Conservation (phyloP, 2,329 filamentous ascomycete species). For the Xylariaceae sp. region DNA sequence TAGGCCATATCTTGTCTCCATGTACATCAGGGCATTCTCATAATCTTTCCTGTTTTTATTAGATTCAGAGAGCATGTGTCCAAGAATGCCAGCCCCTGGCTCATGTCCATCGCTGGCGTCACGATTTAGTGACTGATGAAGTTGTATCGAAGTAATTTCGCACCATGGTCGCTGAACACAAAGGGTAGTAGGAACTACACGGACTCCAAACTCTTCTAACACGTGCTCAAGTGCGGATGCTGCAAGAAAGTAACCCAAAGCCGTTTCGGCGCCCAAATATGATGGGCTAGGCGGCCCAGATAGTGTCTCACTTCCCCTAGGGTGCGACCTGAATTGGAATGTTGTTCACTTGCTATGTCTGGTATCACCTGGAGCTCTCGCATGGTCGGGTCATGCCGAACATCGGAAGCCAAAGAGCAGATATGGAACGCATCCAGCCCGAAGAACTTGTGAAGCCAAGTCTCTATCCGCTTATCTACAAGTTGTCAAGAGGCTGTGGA, state of each 20-base stretch:
- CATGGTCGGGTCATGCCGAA: slow-evolving; percentile 2
- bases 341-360: neutral
- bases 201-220: slow-evolving; percentile 29
- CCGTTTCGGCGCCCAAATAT: slow-evolving; percentile 35
- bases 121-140: slow-evolving; percentile 4
- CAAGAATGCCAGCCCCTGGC: neutral
- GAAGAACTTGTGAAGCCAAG: no score
- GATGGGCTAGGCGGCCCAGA: slow-evolving; percentile 43
- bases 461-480: no score
- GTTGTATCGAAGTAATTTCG: neutral
- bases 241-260: slow-evolving; percentile 35
- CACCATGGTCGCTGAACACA: neutral
- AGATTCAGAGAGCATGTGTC: slow-evolving; percentile 16
- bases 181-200: neutral
- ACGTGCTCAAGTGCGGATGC: slow-evolving; percentile 27
- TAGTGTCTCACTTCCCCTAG: slow-evolving; percentile 35
- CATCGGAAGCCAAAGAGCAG: slow-evolving; percentile 9
- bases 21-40: slow-evolving; percentile 12
- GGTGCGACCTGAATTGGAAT: no score
- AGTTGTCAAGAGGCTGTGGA: neutral
- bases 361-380: neutral
- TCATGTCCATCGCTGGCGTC: neutral
- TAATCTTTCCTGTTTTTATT: slow-evolving; percentile 13
- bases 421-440: no score
- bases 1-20: slow-evolving; percentile 29